Evolutionary conservation across 768 basidiomycete genomes (phyloP).

Genomic region (Pleurotus salmoneostramineus): DNA sequence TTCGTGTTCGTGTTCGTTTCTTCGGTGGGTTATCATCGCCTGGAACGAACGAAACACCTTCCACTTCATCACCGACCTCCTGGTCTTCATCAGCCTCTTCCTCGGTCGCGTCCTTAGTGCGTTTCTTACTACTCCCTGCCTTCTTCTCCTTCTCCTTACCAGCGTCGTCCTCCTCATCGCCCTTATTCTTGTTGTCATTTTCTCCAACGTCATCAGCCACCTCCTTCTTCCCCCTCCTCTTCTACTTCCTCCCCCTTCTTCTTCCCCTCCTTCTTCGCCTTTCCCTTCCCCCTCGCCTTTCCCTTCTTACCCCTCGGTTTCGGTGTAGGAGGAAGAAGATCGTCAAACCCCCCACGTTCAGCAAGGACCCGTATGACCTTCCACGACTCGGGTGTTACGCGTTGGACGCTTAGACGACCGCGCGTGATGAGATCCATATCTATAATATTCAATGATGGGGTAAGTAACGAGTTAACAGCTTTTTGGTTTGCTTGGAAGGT

Average conservation of each 20-base stretch:
- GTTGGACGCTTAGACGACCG: conserved; percentile 86
- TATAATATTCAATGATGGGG: conserved; percentile 18
- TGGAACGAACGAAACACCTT: not conserved
- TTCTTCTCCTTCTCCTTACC: no score
- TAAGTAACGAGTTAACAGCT: not conserved
- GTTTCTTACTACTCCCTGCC: no score
- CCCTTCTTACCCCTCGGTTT: conserved; percentile 14
- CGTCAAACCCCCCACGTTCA: conserved; percentile 76
- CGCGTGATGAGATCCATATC: conserved; percentile 79
- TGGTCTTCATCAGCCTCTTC: not conserved
- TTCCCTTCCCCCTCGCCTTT: conserved; percentile 13
- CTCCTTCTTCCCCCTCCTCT: conserved; percentile 12
- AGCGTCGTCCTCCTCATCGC: not conserved
- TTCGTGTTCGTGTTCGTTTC: not conserved
- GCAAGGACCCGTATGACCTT: conserved; percentile 57
- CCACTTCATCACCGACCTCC: not conserved
- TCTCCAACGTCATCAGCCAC: no score
- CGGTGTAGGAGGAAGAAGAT: conserved; percentile 26
- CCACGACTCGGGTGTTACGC: conserved; percentile 66
- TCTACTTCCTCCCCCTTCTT: conserved; percentile 8
- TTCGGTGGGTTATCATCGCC: not conserved
- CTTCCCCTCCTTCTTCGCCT: conserved; percentile 10
- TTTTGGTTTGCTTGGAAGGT: no score
- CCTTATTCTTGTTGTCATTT: not conserved
- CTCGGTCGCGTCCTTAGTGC: not conserved